Conservation (phyloP, 2,329 filamentous ascomycete species). For the Fusarium transvaalense region DNA sequence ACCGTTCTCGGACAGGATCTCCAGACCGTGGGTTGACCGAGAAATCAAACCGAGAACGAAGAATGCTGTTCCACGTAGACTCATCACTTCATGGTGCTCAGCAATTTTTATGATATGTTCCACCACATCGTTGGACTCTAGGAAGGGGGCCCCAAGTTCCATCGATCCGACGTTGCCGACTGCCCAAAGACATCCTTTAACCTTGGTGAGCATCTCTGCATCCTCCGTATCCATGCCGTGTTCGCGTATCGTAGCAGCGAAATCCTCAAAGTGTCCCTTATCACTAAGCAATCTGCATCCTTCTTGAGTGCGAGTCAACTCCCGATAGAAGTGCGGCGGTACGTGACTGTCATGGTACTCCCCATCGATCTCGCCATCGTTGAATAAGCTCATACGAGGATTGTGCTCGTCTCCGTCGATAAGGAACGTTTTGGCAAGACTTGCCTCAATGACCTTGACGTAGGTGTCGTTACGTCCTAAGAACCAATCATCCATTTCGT, state of each 20-base stretch:
- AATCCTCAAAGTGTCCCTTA: slow-evolving; percentile 97
- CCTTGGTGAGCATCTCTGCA: slow-evolving; percentile 85
- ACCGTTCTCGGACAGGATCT: slow-evolving; percentile 88
- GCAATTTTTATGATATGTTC: slow-evolving; percentile 89
- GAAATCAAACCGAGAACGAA: slow-evolving; percentile 95
- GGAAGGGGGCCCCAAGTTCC: slow-evolving; percentile 94
- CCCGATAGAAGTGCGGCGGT: slow-evolving; percentile 97
- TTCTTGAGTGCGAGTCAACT: slow-evolving; percentile 91
- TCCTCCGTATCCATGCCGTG: slow-evolving; percentile 89
- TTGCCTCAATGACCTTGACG: slow-evolving; percentile 94
- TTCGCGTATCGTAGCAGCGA: slow-evolving; percentile 88
- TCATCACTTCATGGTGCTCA: slow-evolving; percentile 89
- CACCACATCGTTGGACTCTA: slow-evolving; percentile 91
- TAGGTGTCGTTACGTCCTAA: slow-evolving; percentile 97
- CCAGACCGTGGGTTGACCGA: slow-evolving; percentile 88
- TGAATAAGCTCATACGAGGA: slow-evolving; percentile 70
- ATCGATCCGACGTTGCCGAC: slow-evolving; percentile 98
- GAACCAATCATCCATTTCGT: slow-evolving; percentile 99
- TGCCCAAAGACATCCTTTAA: slow-evolving; percentile 97
- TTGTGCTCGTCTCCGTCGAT: slow-evolving; percentile 71
- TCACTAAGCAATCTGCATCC: slow-evolving; percentile 90
- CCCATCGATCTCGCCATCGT: slow-evolving; percentile 67
- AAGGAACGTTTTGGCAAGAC: slow-evolving; percentile 86
- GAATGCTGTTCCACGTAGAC: slow-evolving; percentile 93
- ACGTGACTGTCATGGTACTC: slow-evolving; percentile 75